Evolutionary conservation across 2,329 filamentous ascomycete species (phyloP), one percentile per base, ranked within the genome.

Genomic region (Thelonectria blattea): DNA sequence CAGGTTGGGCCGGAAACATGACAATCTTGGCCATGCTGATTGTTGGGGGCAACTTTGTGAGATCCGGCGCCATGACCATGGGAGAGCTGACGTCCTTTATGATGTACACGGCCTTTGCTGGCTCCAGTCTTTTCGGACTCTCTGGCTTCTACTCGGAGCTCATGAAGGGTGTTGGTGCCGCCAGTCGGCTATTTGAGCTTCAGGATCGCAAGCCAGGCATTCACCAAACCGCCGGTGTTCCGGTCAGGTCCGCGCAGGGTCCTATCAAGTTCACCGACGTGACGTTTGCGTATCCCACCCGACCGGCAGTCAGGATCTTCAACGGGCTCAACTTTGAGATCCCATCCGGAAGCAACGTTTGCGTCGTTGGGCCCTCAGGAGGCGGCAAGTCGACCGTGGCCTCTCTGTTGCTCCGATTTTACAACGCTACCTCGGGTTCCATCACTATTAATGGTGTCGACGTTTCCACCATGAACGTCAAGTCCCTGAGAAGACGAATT

Each of bases 131-230:
- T 65, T 97, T 98, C 68, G 95, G 95, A 4, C 82, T 99, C 2
- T 97, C 93, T 4, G 92, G 91, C 58, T 99, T 99, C 79, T 99
- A 97, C 77, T 97, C 93, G 0, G 95, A 99, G 74, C 83, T 99
- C 63, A 99, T 99, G 95, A 99, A 99, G 77, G 96, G 96, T 43
- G 94, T 97, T 4, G 95, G 96, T 71, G 95, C 95, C 43, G 95
- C 95, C n/a, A 96, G 91, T 71, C 90, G 95, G 61, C 83, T 99
- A 1, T 99, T 99, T 72, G 95, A 99, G 73, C 85, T 99, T 6
- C 93, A 98, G 74, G 95, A 99, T 75, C 89, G 95, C 64, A 82
- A 91, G 60, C 91, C 93, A 0, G 90, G 88, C 2, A 96, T 98
- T 62, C 89, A 89, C n/a, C 88, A 93, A 18, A 99, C 96, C 0